Base-by-base conservation (phyloP, 2,329 filamentous ascomycete species). In the Cordyceps javanica region DNA sequence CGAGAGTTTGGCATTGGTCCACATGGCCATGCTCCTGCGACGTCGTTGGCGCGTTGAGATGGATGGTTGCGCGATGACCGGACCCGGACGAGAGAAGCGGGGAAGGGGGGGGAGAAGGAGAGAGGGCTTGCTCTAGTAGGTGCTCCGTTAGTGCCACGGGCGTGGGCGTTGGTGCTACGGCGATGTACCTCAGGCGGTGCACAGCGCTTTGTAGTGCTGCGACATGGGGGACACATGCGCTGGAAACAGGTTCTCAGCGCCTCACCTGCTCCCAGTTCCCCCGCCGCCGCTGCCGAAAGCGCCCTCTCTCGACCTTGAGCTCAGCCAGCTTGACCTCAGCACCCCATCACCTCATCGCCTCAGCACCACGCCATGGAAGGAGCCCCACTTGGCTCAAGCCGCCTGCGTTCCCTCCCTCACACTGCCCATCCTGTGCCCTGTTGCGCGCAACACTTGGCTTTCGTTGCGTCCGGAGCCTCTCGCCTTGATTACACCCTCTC, bases 1-100 rank as follows among this genome's bases (percentile, higher is more conserved):
- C 36, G 46, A 58, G 55, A 58, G 55, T 53, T 52, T 53, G 23
- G 30, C 48, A 28, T 58, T 41, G 41, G 32, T 58, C 55, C 55
- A 58, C 55, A 58, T 58, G 55, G 55, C 23, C 25, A 38, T 21
- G 23, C 41, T 45, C 28, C 28, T 39, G 48, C n/a, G 21, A 58
- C n/a, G 41, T 52, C 32, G 55, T 58, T 58, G 55, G 55, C 55
- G 55, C 28, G 19, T 44, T 39, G 28, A 46, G 52, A 39, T 21
- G 39, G 28, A 34, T 54, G 19, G 38, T 25, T 42, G 19, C 11
- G 39, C 36, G 10, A 23, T 23, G 54, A 21, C 46, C 55, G 46
- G 55, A 44, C 45, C 44, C 55, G 55, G 55, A 42, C 13, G 30
- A 23, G 28, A n/a, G 30, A 23, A 48, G 53, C 32, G 51, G 51